Evolutionary conservation across 805 yeast species (phyloP), one percentile per base, ranked within the genome.

Genomic region (Saccharomycopsis capsularis): DNA sequence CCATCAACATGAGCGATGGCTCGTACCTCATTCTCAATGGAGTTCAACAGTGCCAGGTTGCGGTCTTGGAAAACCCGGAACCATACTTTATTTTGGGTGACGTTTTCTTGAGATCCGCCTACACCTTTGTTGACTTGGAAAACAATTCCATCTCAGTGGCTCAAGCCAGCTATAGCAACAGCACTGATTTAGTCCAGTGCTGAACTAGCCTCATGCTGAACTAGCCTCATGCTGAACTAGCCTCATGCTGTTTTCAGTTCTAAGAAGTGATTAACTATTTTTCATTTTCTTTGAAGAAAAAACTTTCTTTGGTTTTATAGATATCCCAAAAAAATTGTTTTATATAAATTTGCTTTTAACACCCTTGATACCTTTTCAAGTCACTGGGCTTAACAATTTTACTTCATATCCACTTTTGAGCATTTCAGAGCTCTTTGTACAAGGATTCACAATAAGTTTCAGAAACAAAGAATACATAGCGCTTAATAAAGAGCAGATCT

Each of bases 111-210:
- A 64, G 78, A 52, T 68, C 67, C 42, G 74, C 74, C 3, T 76
- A 75, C 57, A 61, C 68, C 21, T 79, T 74, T 15, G 70, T 70
- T 57, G 75, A 76, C 57, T 61, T 74, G 47, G 79, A 73, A n/a
- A 68, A 66, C 50, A 60, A 57, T 32, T 63, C 68, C 52, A 63
- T 76, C 18, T 72, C 76, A 2, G 50, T 76, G 48, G 78, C 69
- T 11, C 67, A 66, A 45, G 65, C 58, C 25, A 52, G 40, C 19
- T 40, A 39, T 35, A 44, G 44, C 32, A 44, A 34, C 34, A 35
- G 13, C 7, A 11, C 32, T 11, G 21, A 21, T 15, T n/a, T 44
- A 18, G 45, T 29, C 13, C 32, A 9, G 32, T 29, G 7, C 11
- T 29, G n/a, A n/a, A n/a, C n/a, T n/a, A n/a, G n/a, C n/a, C n/a